Percentiles rank a stretch among this genome's conserved stretches.
These are phyloP conservation scores for Nephelium lappaceum DNA, from an alignment of 345 rosid genomes.

Conservation along the genomic window DNA sequence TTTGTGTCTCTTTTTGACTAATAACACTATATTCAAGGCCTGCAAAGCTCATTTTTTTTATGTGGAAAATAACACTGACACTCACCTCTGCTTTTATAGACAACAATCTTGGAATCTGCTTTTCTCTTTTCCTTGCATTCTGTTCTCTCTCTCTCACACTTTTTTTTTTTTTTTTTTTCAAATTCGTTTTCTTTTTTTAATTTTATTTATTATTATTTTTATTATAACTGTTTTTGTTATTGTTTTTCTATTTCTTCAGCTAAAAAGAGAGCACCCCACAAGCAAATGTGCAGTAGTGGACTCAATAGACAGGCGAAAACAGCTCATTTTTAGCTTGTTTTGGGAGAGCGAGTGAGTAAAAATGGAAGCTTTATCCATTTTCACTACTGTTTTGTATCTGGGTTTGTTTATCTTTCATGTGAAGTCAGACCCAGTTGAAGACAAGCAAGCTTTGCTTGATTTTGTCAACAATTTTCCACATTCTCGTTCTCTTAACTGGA, in stretches of 20 bases:
- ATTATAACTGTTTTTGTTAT: constrained; percentile 14
- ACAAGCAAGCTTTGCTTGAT: constrained; percentile 74
- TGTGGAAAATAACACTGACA: constrained; percentile 36
- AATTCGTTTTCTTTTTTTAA: constrained; percentile 19
- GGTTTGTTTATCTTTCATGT: constrained; percentile 36
- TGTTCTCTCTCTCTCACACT: constrained; percentile 20
- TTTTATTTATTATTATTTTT: constrained; percentile 14
- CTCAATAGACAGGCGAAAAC: constrained; percentile 40
- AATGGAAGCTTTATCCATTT: constrained; percentile 37
- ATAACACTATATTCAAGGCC: constrained; percentile 37
- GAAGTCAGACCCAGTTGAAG: constrained; percentile 58
- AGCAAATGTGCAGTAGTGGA: constrained; percentile 8
- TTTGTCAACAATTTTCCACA: constrained; percentile 50
- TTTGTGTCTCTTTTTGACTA: constrained; percentile 34
- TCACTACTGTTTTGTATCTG: constrained; percentile 39
- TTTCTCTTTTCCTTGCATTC: constrained; percentile 41
- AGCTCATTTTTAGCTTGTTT: constrained; percentile 48
- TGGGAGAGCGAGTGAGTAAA: constrained; percentile 19
- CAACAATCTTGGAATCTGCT: constrained; percentile 60
- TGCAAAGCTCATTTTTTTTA: constrained; percentile 41
- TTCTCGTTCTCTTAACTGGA: constrained; percentile 69
- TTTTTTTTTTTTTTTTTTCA: constrained; percentile 8
- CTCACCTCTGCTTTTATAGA: constrained; percentile 46
- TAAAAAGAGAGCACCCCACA: background rate
- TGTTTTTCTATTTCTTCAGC: constrained; percentile 25